These are phyloP conservation scores for Gossypium thurberi DNA, from an alignment of 345 rosid genomes.

Conservation along the genomic window DNA sequence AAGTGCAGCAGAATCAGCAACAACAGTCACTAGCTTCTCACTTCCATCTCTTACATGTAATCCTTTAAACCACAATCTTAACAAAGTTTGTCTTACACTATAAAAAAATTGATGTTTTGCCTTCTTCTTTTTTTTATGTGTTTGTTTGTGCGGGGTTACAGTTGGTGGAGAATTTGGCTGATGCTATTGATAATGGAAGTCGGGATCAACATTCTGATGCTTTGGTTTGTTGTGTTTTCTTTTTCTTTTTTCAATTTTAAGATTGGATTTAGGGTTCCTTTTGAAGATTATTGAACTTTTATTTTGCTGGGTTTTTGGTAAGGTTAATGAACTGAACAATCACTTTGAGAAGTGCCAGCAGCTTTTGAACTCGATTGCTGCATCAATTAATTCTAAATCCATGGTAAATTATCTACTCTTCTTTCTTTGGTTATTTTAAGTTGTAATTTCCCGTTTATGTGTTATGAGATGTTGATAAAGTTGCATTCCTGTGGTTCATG, in stretches of 20 bases:
- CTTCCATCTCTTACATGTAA: conserved; percentile 69
- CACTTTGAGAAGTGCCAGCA: conserved; percentile 93
- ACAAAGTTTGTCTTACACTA: too few relatives aligned
- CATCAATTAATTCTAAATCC: conserved; percentile 53
- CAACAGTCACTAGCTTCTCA: conserved; percentile 92
- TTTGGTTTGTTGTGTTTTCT: conserved; percentile 37
- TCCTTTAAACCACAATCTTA: neutral
- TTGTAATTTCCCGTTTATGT: neutral
- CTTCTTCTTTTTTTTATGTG: neutral
- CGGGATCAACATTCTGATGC: conserved; percentile 82
- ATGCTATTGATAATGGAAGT: conserved; percentile 61
- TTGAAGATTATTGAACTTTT: neutral
- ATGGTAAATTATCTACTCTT: conserved; percentile 37
- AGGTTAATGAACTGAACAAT: conserved; percentile 64
- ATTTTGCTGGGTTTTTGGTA: conserved; percentile 4
- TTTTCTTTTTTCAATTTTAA: neutral
- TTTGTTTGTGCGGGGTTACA: conserved; percentile 17
- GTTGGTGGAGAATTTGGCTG: conserved; percentile 69
- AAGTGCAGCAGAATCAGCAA: conserved; percentile 42
- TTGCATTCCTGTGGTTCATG: neutral
- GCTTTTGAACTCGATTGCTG: conserved; percentile 70
- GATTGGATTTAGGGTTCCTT: neutral
- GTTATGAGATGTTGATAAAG: neutral
- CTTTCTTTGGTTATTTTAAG: neutral
- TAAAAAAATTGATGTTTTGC: too few relatives aligned